Percentiles rank a stretch among this genome's conserved stretches.
phyloP scores from a whole-genome alignment of 2,329 filamentous ascomycete genomes.

The Pseudohalonectria lignicola region DNA sequence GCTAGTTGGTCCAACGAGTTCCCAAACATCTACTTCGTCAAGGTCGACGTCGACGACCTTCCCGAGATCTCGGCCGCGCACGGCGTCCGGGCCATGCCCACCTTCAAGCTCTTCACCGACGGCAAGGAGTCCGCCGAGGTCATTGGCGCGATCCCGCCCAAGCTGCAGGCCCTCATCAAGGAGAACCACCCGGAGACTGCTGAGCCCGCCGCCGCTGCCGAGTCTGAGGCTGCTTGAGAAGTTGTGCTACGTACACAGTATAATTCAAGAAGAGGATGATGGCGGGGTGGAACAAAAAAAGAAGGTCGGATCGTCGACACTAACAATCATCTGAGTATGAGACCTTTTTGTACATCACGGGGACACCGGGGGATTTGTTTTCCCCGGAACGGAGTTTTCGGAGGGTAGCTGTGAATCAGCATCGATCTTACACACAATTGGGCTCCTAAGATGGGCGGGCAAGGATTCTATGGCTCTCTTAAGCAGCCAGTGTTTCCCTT shows the following conservation, averaged over 20 bases:
- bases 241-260: too few relatives aligned
- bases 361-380: too few relatives aligned
- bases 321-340: too few relatives aligned
- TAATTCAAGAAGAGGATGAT: too few relatives aligned
- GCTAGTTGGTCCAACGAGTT: conserved; percentile 43
- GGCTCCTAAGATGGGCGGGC: too few relatives aligned
- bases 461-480: too few relatives aligned
- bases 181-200: conserved; percentile 8
- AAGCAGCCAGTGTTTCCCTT: too few relatives aligned
- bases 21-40: conserved; percentile 57
- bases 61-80: conserved; percentile 66
- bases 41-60: conserved; percentile 83
- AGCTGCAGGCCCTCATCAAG: conserved; percentile 39
- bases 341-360: too few relatives aligned
- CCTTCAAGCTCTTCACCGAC: conserved; percentile 75
- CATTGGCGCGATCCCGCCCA: conserved; percentile 68
- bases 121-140: conserved; percentile 63
- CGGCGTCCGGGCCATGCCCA: conserved; percentile 83
- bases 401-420: too few relatives aligned
- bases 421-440: too few relatives aligned
- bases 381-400: too few relatives aligned
- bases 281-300: not conserved
- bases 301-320: too few relatives aligned
- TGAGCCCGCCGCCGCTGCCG: not conserved
- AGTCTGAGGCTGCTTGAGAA: not conserved